Base-by-base conservation (phyloP, 441 rosid genomes). In the Sinapis alba region DNA sequence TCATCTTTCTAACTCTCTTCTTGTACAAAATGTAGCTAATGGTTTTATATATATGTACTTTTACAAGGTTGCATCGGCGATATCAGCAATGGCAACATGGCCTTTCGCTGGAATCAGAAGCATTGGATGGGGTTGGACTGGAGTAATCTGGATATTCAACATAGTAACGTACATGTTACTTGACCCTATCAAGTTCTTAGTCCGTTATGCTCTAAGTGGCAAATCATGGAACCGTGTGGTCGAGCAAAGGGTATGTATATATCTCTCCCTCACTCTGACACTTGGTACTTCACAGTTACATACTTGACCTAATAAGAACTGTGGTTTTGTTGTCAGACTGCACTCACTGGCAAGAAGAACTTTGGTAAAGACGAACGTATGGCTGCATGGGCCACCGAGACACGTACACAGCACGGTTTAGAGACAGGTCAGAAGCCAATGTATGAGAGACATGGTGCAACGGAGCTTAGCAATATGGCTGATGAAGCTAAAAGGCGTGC, bases 121-220 rank as follows among this genome's bases (percentile, higher is more conserved):
- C 54, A 84, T 84, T 26, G 89, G 89, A 12, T 84, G 87, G 90
- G 86, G 86, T 32, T 86, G 93, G 93, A 82, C 90, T 27, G 92
- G 86, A 27, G 84, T 84, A 65, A 85, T 88, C 21, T 85, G 92
- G 89, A 21, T 86, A 54, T 88, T 74, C 80, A 86, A 83, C 60
- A 71, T 86, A 2, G 69, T 84, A 23, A 72, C 73, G 13, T 84
- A 86, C 72, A 27, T 85, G 75, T 77, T 80, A 27, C 88, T 86
- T 62, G 92, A 88, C 76, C 78, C 86, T 54, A 75, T 88, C 80
- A 85, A 88, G 54, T 86, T 86, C 68, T 51, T 77, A 1, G 84
- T 81, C 15, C 83, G 88, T 62, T 85, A 84, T 74, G 81, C 83
- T 3, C 80, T 88, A 68, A 85, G 84, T 23, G 89, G 90, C 10